phyloP scores from a whole-genome alignment of 768 basidiomycete species.

The Serendipita sp. region DNA sequence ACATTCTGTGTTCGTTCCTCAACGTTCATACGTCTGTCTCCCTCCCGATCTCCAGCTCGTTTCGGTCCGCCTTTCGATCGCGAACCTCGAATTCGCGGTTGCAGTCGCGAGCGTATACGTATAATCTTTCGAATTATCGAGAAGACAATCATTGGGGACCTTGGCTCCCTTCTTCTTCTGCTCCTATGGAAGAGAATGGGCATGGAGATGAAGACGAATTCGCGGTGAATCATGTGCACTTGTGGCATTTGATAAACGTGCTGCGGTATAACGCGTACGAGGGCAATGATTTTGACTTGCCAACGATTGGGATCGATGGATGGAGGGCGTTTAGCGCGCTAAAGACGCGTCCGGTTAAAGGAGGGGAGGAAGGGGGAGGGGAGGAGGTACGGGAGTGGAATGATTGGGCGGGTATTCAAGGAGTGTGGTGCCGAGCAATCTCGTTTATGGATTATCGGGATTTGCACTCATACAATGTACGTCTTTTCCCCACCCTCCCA shows the following conservation, averaged over 20 bases:
- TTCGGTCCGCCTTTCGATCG: background rate
- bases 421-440: constrained; percentile 58
- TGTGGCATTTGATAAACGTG: constrained; percentile 43
- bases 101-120: constrained; percentile 41
- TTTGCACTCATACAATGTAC: constrained; percentile 12
- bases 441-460: constrained; percentile 63
- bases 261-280: constrained; percentile 35
- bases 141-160: constrained; percentile 43
- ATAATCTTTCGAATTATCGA: constrained; percentile 47
- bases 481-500: background rate
- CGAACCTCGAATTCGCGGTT: constrained; percentile 18
- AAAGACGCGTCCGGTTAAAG: background rate
- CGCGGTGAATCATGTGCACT: constrained; percentile 42
- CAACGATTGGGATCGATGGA: background rate
- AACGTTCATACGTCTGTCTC: background rate
- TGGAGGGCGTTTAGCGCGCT: background rate
- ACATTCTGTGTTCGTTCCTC: background rate
- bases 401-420: constrained; percentile 67
- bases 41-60: background rate
- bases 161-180: constrained; percentile 18
- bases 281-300: background rate
- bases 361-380: background rate
- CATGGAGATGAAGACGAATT: background rate
- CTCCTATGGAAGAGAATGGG: background rate
- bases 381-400: constrained; percentile 15